These are phyloP conservation scores for Mycena sp. DNA, from an alignment of 1,284 basidiomycete genomes.

Conservation along the genomic window DNA sequence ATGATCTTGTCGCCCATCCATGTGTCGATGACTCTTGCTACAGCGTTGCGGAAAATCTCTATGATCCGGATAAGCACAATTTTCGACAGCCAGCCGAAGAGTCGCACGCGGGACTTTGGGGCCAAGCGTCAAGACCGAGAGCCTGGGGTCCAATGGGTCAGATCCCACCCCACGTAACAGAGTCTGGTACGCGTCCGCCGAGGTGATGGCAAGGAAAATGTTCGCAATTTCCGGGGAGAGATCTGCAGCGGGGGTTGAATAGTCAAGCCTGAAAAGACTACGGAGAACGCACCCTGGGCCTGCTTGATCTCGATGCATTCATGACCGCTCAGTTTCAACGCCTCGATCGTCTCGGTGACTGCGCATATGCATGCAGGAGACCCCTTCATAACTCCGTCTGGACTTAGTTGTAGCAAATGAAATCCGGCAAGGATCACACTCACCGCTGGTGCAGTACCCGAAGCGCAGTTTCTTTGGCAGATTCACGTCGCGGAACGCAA, in stretches of 20 bases:
- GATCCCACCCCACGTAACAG: constrained; percentile 56
- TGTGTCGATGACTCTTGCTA: constrained; percentile 1
- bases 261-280: too few species aligned
- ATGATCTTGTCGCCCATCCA: constrained; percentile 25
- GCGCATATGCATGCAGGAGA: constrained; percentile 86
- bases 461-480: constrained; percentile 71
- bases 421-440: background rate
- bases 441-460: constrained; percentile 68
- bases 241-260: background rate
- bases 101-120: constrained; percentile 21
- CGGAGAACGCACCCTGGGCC: constrained; percentile 4
- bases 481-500: constrained; percentile 69
- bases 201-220: constrained; percentile 76
- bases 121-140: constrained; percentile 21
- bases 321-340: constrained; percentile 76
- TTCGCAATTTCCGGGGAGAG: constrained; percentile 59
- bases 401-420: background rate
- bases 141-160: constrained; percentile 29
- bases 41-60: constrained; percentile 18
- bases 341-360: constrained; percentile 78
- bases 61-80: background rate
- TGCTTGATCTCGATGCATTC: constrained; percentile 77
- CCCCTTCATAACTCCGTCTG: constrained; percentile 72
- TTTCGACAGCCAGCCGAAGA: background rate
- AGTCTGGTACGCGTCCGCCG: constrained; percentile 83